Base-by-base conservation (phyloP, 805 yeast genomes). In the Diddensiella santjacobensis region DNA sequence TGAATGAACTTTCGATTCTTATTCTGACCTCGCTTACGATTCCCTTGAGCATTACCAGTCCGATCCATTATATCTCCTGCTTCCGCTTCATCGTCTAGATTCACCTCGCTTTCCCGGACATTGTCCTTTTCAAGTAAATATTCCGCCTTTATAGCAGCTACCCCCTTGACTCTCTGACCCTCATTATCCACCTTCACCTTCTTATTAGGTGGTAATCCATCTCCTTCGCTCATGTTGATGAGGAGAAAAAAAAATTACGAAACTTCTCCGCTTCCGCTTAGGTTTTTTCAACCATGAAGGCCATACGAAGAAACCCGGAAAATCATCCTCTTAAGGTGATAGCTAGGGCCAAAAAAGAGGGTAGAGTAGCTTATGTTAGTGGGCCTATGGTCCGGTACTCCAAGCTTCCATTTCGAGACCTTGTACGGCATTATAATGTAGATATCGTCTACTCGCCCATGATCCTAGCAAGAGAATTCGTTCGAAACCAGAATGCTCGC, bases 331-430 rank as follows among this genome's bases (percentile, higher is more conserved):
- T 80, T 17, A 63, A 69, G 37, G 76, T 81, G 13, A 71, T 81
- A 8, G 67, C 70, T 45, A 66, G 73, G 70, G 83, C 61, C 63
- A 67, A 54, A 45, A 57, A 20, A 2, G 77, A 74, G 51, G 70
- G 71, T 3, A 66, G 83, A 50, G 83, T 84, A 0, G 87, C 78
- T 1, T 76, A 74, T 38, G 74, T 85, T 8, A 82, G 87, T 0
- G 99, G 98, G 0, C 99, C 99, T 3, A 93, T 93, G 99, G 99
- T 93, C 0, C 72, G 99, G 44, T 93, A 93, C 71, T 87, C 96
- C 1, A 91, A 93, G 65, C 74, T 93, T 38, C 96, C 98, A 2
- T 91, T 93, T 61, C 74, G 99, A 45, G 86, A 87, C 50, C 70
- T 87, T 4, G 81, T 85, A 13, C 68, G 96, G 26, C 81, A 81